These are phyloP conservation scores for Conticribra guillardii DNA, from an alignment of 108 stramenopile species.

Conservation along the genomic window DNA sequence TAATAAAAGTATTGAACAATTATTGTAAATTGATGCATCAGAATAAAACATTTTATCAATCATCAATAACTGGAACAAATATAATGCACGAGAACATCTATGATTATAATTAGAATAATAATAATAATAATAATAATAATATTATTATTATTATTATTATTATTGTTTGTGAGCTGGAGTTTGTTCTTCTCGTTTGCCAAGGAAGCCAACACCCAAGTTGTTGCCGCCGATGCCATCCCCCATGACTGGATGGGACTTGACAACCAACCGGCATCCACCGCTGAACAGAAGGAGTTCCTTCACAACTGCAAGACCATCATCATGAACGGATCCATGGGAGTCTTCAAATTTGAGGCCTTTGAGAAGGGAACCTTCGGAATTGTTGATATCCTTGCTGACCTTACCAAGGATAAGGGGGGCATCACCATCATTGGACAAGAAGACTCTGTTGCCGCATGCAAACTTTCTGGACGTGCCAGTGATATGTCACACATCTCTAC, in stretches of 20 bases:
- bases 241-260: constrained; percentile 99
- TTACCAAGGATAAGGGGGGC: constrained; percentile 91
- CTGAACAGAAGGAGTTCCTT: constrained; percentile 88
- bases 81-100: too few relatives aligned
- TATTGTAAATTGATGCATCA: too few relatives aligned
- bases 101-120: too few relatives aligned
- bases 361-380: constrained; percentile 93
- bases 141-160: too few relatives aligned
- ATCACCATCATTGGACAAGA: constrained; percentile 99
- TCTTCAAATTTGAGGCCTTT: constrained; percentile 98
- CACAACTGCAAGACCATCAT: constrained; percentile 94
- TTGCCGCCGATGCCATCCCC: constrained; percentile 89
- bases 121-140: too few relatives aligned
- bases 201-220: constrained; percentile 91
- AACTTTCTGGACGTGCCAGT: constrained; percentile 91
- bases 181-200: too few relatives aligned
- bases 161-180: too few relatives aligned
- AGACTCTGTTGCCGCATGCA: constrained; percentile 98
- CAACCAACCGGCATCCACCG: constrained; percentile 92
- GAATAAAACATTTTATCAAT: too few relatives aligned
- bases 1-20: too few relatives aligned
- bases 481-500: constrained; percentile 99
- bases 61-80: too few relatives aligned
- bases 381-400: constrained; percentile 95
- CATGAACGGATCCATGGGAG: constrained; percentile 99